These are phyloP conservation scores for Candida awuae DNA, from an alignment of 805 yeast genomes.

Conservation along the genomic window DNA sequence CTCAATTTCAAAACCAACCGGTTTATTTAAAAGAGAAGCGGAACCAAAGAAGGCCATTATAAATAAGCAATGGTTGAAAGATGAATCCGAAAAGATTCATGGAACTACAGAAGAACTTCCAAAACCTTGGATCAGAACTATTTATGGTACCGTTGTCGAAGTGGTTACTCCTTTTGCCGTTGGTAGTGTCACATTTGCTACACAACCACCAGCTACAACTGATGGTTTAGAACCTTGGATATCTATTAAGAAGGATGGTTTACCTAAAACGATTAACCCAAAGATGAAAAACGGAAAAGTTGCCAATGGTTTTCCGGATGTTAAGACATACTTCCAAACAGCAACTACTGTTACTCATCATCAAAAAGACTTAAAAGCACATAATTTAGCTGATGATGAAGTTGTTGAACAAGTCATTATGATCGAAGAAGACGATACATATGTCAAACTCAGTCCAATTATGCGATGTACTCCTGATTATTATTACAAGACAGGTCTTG, in stretches of 20 bases:
- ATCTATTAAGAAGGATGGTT: slow-evolving; percentile 65
- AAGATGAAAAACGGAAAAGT: slow-evolving; percentile 65
- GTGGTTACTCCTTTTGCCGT: slow-evolving; percentile 57
- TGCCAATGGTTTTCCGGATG: slow-evolving; percentile 59
- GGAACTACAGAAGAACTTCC: slow-evolving; percentile 27
- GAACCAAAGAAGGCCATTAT: slow-evolving; percentile 20
- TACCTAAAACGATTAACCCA: slow-evolving; percentile 74
- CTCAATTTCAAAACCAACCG: neutral
- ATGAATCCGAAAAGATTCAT: slow-evolving; percentile 13
- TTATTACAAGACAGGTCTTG: slow-evolving; percentile 57
- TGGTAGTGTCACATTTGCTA: slow-evolving; percentile 55
- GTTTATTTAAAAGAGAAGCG: slow-evolving; percentile 13
- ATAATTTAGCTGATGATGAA: slow-evolving; percentile 60
- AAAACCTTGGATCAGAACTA: slow-evolving; percentile 68
- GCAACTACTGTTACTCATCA: slow-evolving; percentile 48
- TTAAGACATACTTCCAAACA: slow-evolving; percentile 70
- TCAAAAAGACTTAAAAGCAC: slow-evolving; percentile 62
- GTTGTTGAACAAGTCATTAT: slow-evolving; percentile 45
- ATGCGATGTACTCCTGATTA: slow-evolving; percentile 79
- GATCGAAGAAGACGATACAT: slow-evolving; percentile 65
- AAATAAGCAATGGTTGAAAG: slow-evolving; percentile 21
- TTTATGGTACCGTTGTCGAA: slow-evolving; percentile 47
- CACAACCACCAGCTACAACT: slow-evolving; percentile 60
- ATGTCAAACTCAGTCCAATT: slow-evolving; percentile 65
- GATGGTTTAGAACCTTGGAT: slow-evolving; percentile 76